Conservation (phyloP, 495 filamentous ascomycete genomes). For the Penicilliopsis zonata region DNA sequence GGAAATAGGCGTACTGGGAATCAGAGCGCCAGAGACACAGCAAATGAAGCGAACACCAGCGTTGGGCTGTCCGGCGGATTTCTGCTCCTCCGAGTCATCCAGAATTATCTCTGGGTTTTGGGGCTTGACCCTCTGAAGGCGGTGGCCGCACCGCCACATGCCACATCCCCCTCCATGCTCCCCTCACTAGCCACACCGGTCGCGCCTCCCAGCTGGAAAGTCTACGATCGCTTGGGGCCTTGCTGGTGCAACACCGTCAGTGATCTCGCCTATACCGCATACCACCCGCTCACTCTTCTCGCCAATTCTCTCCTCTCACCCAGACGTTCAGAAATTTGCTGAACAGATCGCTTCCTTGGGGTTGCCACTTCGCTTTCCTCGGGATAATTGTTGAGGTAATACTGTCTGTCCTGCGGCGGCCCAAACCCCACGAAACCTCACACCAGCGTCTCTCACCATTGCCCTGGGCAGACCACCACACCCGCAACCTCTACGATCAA, state of each 20-base stretch:
- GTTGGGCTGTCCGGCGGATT: background rate
- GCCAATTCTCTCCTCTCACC: background rate
- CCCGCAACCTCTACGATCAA: slow-evolving; percentile 1
- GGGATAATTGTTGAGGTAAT: slow-evolving; percentile 18
- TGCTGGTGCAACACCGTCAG: too few relatives aligned
- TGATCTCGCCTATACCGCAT: too few relatives aligned
- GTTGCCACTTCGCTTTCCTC: slow-evolving; percentile 2
- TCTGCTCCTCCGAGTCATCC: slow-evolving; percentile 4
- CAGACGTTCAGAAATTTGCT: background rate
- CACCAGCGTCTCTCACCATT: slow-evolving; percentile 21
- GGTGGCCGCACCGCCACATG: slow-evolving; percentile 14
- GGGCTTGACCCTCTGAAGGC: slow-evolving; percentile 11
- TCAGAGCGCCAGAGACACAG: background rate
- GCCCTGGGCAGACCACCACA: slow-evolving; percentile 6
- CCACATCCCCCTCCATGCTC: slow-evolving; percentile 5
- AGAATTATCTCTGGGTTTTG: slow-evolving; percentile 7
- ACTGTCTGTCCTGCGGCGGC: slow-evolving; percentile 25
- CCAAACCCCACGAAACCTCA: slow-evolving; percentile 36
- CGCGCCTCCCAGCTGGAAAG: background rate
- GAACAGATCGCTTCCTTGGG: background rate
- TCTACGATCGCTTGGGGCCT: background rate
- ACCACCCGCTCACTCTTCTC: background rate
- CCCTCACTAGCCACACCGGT: slow-evolving; percentile 13
- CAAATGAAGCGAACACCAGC: background rate
- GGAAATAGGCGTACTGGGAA: slow-evolving; percentile 1